A percentile compares a stretch with the other conserved stretches of the same genome.
These are phyloP conservation scores for Saccharomycopsis microspora DNA, from an alignment of 805 yeast species.

Conservation along the genomic window DNA sequence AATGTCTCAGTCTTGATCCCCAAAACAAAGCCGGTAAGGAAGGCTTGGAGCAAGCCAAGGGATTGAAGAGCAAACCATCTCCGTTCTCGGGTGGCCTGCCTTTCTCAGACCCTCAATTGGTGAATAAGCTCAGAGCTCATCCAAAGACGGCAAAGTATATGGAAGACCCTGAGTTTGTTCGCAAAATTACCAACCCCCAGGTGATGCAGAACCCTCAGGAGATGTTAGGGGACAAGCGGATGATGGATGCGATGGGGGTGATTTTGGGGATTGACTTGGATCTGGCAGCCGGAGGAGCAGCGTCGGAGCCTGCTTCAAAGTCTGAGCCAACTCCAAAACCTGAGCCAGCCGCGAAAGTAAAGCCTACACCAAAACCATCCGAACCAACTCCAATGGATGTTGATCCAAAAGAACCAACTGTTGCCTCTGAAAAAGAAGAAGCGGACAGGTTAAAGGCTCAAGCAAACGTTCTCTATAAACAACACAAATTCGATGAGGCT, in stretches of 20 bases:
- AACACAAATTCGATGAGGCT: conserved; percentile 86
- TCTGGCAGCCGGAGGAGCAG: conserved; percentile 20
- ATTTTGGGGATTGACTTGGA: conserved; percentile 67
- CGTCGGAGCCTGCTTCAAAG: conserved; percentile 17
- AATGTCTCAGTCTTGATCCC: conserved; percentile 75
- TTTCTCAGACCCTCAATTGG: background rate
- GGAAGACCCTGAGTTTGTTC: conserved; percentile 75
- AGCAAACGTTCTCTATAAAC: conserved; percentile 82
- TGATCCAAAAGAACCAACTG: conserved; percentile 22
- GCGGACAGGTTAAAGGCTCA: conserved; percentile 69
- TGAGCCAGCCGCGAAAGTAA: conserved; percentile 19
- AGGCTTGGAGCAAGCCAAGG: conserved; percentile 63
- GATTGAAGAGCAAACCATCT: background rate
- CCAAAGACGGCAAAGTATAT: conserved; percentile 82
- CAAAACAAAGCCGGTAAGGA: conserved; percentile 76
- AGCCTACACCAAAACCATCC: conserved; percentile 19
- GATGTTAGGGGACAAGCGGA: conserved; percentile 68
- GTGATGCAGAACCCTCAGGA: conserved; percentile 44
- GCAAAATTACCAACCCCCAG: conserved; percentile 54
- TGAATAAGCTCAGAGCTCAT: conserved; percentile 43
- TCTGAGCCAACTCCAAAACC: conserved; percentile 18
- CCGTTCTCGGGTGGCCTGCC: background rate
- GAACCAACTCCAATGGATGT: conserved; percentile 21
- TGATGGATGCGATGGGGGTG: conserved; percentile 82
- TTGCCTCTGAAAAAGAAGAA: conserved; percentile 22